phyloP scores from a whole-genome alignment of 1,284 basidiomycete species.

The Malassezia sympodialis region DNA sequence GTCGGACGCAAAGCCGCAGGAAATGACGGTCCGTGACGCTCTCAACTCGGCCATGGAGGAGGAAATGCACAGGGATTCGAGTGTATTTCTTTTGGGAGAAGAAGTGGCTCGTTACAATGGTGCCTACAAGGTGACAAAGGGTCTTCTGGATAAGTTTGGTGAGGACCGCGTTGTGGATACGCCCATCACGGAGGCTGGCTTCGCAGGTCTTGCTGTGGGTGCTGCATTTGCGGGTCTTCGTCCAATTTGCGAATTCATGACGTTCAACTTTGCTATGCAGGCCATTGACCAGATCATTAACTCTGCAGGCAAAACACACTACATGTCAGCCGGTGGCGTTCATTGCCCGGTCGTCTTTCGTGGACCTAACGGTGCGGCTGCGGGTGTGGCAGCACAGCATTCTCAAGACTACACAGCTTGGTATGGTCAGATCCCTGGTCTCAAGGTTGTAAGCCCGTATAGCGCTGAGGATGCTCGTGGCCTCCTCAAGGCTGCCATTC shows the following conservation, averaged over 20 bases:
- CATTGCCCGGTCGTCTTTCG: slow-evolving; percentile 98
- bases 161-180: slow-evolving; percentile 93
- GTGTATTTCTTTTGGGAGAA: slow-evolving; percentile 90
- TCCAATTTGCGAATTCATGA: slow-evolving; percentile 99
- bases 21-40: slow-evolving; percentile 98
- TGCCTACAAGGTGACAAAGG: slow-evolving; percentile 53
- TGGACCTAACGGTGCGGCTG: slow-evolving; percentile 95
- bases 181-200: slow-evolving; percentile 91
- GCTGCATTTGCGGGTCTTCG: slow-evolving; percentile 85
- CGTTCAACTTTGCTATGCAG: slow-evolving; percentile 57
- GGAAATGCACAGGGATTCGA: slow-evolving; percentile 94
- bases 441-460: slow-evolving; percentile 97
- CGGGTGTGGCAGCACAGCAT: slow-evolving; percentile 77
- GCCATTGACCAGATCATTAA: slow-evolving; percentile 99
- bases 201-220: slow-evolving; percentile 90
- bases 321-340: slow-evolving; percentile 99
- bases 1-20: slow-evolving; percentile 30
- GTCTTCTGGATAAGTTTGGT: slow-evolving; percentile 96
- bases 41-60: slow-evolving; percentile 98
- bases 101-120: slow-evolving; percentile 74
- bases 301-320: slow-evolving; percentile 99
- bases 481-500: slow-evolving; percentile 90
- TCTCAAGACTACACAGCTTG: slow-evolving; percentile 55
- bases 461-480: slow-evolving; percentile 96
- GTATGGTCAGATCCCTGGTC: slow-evolving; percentile 91